phyloP scores from a whole-genome alignment of 257 asterid species.

The Solanum clarkiae region DNA sequence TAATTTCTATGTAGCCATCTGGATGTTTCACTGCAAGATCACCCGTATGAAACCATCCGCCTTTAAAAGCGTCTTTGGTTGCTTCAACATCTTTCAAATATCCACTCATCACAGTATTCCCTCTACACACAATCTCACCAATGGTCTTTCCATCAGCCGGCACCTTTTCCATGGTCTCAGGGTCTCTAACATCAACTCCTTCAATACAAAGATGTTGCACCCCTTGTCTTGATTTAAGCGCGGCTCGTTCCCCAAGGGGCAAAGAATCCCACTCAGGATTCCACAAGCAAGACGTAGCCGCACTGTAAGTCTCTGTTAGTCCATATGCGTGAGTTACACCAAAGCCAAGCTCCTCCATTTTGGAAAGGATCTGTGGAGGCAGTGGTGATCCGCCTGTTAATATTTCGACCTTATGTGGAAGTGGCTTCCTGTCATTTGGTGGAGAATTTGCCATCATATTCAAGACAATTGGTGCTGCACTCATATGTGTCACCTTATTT shows the following conservation, averaged over 20 bases:
- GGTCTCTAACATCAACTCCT: constrained; percentile 15
- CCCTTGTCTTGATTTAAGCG: constrained; percentile 16
- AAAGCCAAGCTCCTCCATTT: constrained; percentile 20
- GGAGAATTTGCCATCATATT: constrained; percentile 12
- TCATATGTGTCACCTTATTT: constrained; percentile 23
- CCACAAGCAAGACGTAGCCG: constrained; percentile 15
- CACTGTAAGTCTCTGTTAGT: constrained; percentile 21
- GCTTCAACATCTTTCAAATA: not conserved
- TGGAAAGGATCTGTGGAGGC: constrained; percentile 12
- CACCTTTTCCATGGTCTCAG: constrained; percentile 4
- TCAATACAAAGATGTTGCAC: constrained; percentile 16
- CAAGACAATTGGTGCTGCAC: constrained; percentile 20
- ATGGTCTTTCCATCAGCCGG: constrained; percentile 21
- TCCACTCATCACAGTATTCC: constrained; percentile 11
- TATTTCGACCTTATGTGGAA: constrained; percentile 15
- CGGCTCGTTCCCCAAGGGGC: not conserved
- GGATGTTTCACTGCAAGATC: not conserved
- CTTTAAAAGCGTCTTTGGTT: not conserved
- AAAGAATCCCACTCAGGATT: constrained; percentile 23
- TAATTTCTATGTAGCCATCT: constrained; percentile 11
- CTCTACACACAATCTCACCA: constrained; percentile 19
- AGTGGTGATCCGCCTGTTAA: constrained; percentile 21
- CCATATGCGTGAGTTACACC: constrained; percentile 20
- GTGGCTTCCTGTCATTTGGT: constrained; percentile 1
- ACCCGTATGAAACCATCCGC: not conserved